Evolutionary conservation across 768 basidiomycete genomes (phyloP).

Genomic region (Termitomyces bulborhizus): DNA sequence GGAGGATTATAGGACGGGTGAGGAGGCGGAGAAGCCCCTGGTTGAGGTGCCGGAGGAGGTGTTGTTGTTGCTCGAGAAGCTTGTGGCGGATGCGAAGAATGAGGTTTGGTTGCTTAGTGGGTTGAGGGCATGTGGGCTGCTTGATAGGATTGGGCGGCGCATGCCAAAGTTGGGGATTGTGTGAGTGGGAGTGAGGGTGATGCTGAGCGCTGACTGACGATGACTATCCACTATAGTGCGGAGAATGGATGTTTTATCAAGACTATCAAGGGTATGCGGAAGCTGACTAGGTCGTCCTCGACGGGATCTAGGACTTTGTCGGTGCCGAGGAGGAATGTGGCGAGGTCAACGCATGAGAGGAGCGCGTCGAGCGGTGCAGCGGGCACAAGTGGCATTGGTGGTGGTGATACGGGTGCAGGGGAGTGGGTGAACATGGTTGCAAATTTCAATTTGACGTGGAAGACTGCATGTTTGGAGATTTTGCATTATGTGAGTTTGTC

Average conservation of each 20-base stretch:
- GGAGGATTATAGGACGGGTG: slow-evolving; percentile 17
- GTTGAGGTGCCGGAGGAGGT: slow-evolving; percentile 25
- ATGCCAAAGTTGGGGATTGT: slow-evolving; percentile 72
- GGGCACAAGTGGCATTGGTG: no score
- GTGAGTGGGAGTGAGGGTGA: slow-evolving; percentile 29
- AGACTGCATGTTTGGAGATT: slow-evolving; percentile 74
- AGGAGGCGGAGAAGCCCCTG: not conserved
- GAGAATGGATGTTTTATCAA: slow-evolving; percentile 88
- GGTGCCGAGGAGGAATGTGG: not conserved
- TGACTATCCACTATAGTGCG: slow-evolving; percentile 41
- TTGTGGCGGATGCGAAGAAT: slow-evolving; percentile 61
- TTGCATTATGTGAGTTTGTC: slow-evolving; percentile 60
- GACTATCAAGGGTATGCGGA: slow-evolving; percentile 26
- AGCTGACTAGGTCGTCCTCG: not conserved
- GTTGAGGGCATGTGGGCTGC: slow-evolving; percentile 51
- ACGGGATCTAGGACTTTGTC: not conserved
- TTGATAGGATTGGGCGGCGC: slow-evolving; percentile 56
- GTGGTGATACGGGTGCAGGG: not conserved
- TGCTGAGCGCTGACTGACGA: no score
- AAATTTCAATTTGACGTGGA: slow-evolving; percentile 78
- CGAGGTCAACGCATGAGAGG: not conserved
- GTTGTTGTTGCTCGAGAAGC: slow-evolving; percentile 44
- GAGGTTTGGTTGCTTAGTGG: slow-evolving; percentile 84
- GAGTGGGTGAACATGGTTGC: slow-evolving; percentile 80
- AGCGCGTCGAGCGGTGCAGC: not conserved